A percentile compares a stretch with the other conserved stretches of the same genome.
Conservation (phyloP, 2,329 filamentous ascomycete species). For the Colletotrichum sp. region DNA sequence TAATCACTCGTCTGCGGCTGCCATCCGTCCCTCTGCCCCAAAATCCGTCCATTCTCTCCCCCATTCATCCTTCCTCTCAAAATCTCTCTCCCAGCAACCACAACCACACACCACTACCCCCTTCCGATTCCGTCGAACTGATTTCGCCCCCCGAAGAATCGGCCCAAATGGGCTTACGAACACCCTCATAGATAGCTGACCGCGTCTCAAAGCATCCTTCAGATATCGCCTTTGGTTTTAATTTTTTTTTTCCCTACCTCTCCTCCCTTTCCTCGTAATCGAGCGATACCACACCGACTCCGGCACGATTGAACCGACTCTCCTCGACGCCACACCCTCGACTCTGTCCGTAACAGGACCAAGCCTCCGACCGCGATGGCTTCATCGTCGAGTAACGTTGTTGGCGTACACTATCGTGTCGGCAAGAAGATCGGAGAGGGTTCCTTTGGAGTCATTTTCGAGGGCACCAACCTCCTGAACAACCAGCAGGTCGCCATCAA, state of each 20-base stretch:
- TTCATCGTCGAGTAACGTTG: constrained; percentile 92
- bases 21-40: constrained; percentile 20
- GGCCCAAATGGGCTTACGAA: constrained; percentile 20
- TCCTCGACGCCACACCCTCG: not conserved
- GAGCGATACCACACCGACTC: constrained; percentile 4
- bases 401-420: constrained; percentile 97
- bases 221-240: constrained; percentile 3
- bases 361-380: constrained; percentile 63
- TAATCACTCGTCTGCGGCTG: constrained; percentile 18
- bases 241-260: not conserved
- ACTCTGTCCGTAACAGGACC: constrained; percentile 27
- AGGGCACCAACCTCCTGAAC: constrained; percentile 97
- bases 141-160: constrained; percentile 11
- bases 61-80: constrained; percentile 19
- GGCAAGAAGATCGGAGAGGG: constrained; percentile 99
- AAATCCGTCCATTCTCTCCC: constrained; percentile 22
- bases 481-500: constrained; percentile 99
- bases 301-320: constrained; percentile 1
- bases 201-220: not conserved
- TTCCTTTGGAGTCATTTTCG: constrained; percentile 98
- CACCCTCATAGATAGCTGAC: constrained; percentile 17
- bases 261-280: not conserved
- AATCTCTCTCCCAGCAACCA: constrained; percentile 13
- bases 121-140: constrained; percentile 15
- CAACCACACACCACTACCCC: not conserved